Conservation (phyloP, 2,329 filamentous ascomycete genomes). For the Colletotrichum salicis region DNA sequence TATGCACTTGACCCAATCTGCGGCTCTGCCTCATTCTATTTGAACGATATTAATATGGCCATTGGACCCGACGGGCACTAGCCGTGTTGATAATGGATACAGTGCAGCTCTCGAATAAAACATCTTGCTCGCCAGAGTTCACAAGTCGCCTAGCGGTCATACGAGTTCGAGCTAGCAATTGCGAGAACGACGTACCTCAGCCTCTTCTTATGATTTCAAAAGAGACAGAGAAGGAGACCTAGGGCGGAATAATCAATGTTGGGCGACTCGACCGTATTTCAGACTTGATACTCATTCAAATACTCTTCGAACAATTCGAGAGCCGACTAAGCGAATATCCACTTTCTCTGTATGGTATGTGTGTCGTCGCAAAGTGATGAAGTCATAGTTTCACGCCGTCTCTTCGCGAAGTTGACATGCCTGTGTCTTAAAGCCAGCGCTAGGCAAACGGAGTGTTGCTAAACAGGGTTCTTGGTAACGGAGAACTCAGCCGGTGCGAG, state of each 20-base stretch:
- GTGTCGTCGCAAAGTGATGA: neutral
- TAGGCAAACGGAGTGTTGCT: constrained; percentile 1
- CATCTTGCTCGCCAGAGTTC: neutral
- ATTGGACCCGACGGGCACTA: neutral
- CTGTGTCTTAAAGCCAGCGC: neutral
- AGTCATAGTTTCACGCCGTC: constrained; percentile 12
- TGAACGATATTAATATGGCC: neutral
- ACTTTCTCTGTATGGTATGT: neutral
- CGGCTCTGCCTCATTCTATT: neutral
- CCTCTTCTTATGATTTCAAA: neutral
- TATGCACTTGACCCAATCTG: neutral
- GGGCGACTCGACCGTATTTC: neutral
- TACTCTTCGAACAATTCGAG: neutral
- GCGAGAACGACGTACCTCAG: neutral
- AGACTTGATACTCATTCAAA: neutral
- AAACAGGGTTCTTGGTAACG: neutral
- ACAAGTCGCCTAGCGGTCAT: neutral
- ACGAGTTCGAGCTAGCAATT: neutral
- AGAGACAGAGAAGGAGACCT: neutral
- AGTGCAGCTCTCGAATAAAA: neutral
- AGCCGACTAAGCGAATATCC: neutral
- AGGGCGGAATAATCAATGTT: neutral
- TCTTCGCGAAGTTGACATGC: neutral
- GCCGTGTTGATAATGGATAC: neutral
- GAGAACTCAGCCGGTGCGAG: neutral